phyloP scores from a whole-genome alignment of 768 basidiomycete genomes.

The Mycena vitilis region DNA sequence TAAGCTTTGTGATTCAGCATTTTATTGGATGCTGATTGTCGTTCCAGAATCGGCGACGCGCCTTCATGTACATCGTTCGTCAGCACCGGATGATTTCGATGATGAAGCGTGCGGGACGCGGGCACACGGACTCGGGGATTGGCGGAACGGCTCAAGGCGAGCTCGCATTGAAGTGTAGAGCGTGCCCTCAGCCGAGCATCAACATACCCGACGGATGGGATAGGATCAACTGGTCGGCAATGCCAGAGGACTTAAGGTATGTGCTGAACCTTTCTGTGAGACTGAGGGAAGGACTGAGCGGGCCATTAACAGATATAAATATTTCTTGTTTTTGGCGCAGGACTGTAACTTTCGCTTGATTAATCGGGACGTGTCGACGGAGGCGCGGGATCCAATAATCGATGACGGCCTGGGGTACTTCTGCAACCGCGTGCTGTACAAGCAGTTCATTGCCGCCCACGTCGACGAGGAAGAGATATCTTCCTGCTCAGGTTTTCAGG shows the following conservation, averaged over 20 bases:
- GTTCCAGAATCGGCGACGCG: conserved; percentile 16
- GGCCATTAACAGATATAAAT: conserved; percentile 6
- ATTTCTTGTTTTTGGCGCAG: neutral
- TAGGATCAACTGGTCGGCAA: neutral
- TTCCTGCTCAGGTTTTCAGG: conserved; percentile 25
- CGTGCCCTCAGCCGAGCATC: neutral
- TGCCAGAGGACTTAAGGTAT: neutral
- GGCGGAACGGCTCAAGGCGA: neutral
- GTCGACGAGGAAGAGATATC: conserved; percentile 25
- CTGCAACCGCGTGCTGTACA: neutral
- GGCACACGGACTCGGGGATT: neutral
- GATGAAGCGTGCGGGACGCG: conserved; percentile 1
- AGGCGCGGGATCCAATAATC: conserved; percentile 1
- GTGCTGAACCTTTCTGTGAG: too few species aligned
- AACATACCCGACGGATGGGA: conserved; percentile 1
- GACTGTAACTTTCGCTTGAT: conserved; percentile 8
- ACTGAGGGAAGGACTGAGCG: neutral
- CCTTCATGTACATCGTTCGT: conserved; percentile 16
- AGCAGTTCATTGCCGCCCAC: neutral
- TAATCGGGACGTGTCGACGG: conserved; percentile 9
- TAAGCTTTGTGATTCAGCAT: too few species aligned
- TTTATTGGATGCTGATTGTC: too few species aligned
- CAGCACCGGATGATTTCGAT: neutral
- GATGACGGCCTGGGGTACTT: conserved; percentile 16
- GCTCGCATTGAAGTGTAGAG: neutral